Conservation (phyloP, 2,329 filamentous ascomycete genomes). For the Ophiostoma himal-ulmi region DNA sequence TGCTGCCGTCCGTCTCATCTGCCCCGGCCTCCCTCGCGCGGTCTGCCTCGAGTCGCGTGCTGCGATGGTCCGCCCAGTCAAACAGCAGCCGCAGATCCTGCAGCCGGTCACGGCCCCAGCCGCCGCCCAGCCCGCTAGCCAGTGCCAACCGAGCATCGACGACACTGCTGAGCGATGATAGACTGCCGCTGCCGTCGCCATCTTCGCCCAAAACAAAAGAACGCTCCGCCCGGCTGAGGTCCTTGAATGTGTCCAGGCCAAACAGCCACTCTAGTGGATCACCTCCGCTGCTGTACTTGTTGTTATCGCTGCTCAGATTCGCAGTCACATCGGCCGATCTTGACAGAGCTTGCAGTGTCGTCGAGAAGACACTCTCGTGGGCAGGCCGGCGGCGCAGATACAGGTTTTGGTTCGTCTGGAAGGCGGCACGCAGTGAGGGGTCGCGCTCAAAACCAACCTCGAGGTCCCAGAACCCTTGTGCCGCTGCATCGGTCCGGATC, state of each 20-base stretch:
- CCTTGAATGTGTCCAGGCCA: slow-evolving; percentile 49
- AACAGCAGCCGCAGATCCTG: slow-evolving; percentile 49
- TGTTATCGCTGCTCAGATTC: slow-evolving; percentile 14
- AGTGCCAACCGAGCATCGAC: slow-evolving; percentile 70
- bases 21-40: slow-evolving; percentile 28
- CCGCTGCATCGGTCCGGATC: slow-evolving; percentile 55
- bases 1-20: slow-evolving; percentile 16
- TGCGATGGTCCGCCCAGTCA: slow-evolving; percentile 49
- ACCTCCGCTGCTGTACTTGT: neutral
- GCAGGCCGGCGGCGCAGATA: slow-evolving; percentile 66
- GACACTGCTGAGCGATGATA: slow-evolving; percentile 35
- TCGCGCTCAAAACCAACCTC: slow-evolving; percentile 66
- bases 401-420: slow-evolving; percentile 65
- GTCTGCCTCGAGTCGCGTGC: neutral
- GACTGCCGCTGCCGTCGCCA: slow-evolving; percentile 35
- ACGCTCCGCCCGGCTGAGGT: slow-evolving; percentile 60
- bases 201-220: slow-evolving; percentile 49
- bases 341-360: slow-evolving; percentile 63
- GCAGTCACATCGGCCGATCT: slow-evolving; percentile 25
- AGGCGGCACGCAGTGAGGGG: slow-evolving; percentile 55
- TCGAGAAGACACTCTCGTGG: slow-evolving; percentile 63
- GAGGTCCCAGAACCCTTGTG: slow-evolving; percentile 72
- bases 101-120: slow-evolving; percentile 38
- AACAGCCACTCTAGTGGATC: slow-evolving; percentile 71
- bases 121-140: slow-evolving; percentile 42